phyloP scores from a whole-genome alignment of 2,329 filamentous ascomycete species.

The Beauveria varroae region DNA sequence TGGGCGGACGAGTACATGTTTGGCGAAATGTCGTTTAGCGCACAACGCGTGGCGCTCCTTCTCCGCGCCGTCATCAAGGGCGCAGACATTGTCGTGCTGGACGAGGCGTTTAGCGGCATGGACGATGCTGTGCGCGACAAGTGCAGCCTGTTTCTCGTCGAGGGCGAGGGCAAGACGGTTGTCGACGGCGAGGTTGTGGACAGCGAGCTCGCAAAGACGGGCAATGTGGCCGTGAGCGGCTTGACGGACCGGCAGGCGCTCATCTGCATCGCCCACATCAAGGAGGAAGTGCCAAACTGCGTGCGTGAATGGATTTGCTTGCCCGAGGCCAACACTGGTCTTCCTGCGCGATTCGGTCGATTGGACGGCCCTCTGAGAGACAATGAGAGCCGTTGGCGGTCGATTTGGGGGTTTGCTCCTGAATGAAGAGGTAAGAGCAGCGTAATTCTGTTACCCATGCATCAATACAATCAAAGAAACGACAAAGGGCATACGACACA shows the following conservation, averaged over 20 bases:
- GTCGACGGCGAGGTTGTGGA: conserved; percentile 32
- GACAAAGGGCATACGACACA: too few relatives aligned
- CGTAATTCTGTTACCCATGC: too few relatives aligned
- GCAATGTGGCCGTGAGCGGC: conserved; percentile 48
- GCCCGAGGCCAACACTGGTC: conserved; percentile 62
- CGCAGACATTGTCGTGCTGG: conserved; percentile 74
- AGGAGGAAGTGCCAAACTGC: conserved; percentile 80
- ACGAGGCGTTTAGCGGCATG: conserved; percentile 85
- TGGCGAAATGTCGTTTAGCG: conserved; percentile 68
- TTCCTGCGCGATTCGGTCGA: conserved; percentile 55
- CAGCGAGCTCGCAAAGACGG: conserved; percentile 37
- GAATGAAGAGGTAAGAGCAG: background rate
- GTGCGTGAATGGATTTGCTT: conserved; percentile 81
- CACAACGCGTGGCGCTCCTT: conserved; percentile 80
- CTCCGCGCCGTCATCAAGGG: conserved; percentile 73
- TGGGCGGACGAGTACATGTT: conserved; percentile 67
- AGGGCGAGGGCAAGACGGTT: conserved; percentile 46
- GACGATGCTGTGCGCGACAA: conserved; percentile 76
- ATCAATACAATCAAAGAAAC: background rate
- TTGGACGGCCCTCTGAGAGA: conserved; percentile 54
- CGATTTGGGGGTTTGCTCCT: conserved; percentile 50
- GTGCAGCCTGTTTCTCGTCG: conserved; percentile 71
- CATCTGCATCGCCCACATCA: conserved; percentile 85
- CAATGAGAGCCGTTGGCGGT: conserved; percentile 51
- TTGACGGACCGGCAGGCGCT: conserved; percentile 68